Conservation (phyloP, 1,284 basidiomycete genomes). For the Rhizopogon parksii region DNA sequence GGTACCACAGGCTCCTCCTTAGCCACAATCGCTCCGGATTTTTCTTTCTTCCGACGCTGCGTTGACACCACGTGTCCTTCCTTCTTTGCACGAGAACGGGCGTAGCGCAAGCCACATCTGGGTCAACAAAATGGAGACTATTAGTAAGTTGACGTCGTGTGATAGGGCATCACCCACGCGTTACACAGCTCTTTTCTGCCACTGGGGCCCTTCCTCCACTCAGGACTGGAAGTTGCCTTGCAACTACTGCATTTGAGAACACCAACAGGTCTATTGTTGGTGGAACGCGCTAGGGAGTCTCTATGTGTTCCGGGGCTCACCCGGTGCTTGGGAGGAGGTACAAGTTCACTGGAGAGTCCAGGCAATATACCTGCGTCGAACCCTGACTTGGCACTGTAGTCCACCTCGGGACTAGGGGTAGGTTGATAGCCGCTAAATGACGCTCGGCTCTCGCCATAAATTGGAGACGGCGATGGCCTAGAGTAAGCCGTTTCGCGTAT, state of each 20-base stretch:
- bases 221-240: conserved; percentile 79
- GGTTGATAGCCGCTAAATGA: conserved; percentile 31
- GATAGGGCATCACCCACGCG: conserved; percentile 55
- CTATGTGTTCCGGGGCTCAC: conserved; percentile 36
- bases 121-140: conserved; percentile 21
- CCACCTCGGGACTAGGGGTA: conserved; percentile 35
- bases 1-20: conserved; percentile 24
- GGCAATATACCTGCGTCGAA: conserved; percentile 13
- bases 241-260: conserved; percentile 76
- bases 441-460: conserved; percentile 22
- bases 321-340: conserved; percentile 60
- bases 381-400: conserved; percentile 32
- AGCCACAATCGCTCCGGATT: conserved; percentile 19
- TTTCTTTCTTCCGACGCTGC: conserved; percentile 42
- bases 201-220: conserved; percentile 89
- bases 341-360: conserved; percentile 35
- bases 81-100: conserved; percentile 77
- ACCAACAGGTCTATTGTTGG: conserved; percentile 64
- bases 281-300: conserved; percentile 19
- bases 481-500: conserved; percentile 21
- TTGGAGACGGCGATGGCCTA: conserved; percentile 20
- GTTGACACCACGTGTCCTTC: conserved; percentile 46
- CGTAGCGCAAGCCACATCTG: conserved; percentile 75
- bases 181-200: conserved; percentile 92
- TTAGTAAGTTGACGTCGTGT: conserved; percentile 8